Base-by-base conservation (phyloP, 768 basidiomycete genomes). In the Termitomyces sp. region DNA sequence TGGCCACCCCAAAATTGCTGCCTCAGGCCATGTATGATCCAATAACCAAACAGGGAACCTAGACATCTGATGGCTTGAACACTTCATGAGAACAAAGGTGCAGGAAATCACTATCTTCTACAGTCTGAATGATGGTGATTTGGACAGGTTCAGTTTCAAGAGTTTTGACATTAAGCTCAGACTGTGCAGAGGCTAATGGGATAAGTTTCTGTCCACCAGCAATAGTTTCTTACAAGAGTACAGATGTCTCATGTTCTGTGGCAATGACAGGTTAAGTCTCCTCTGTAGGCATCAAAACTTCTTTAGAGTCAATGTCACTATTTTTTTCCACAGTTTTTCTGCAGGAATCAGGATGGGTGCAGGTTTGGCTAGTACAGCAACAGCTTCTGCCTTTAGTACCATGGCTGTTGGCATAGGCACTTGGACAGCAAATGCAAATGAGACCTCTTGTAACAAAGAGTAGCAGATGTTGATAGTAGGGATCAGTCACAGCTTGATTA, bases 401-500 rank as follows among this genome's bases (percentile, higher is more conserved):
- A 17, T 11, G 7, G 11, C n/a, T 7, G 17, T 55, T 55, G 38
- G 14, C 12, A 8, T 17, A 29, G 25, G 2, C 31, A 15, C n/a
- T 25, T 46, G 43, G 31, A 20, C 34, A 25, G 36, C 50, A 11
- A 32, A 10, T 15, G 20, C 17, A 20, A 20, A 20, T 20, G 20
- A 20, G 9, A 38, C 10, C 56, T 36, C n/a, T 37, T 57, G 12
- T 29, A 14, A 99, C 85, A 69, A 92, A 96, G 2, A 90, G 95
- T 10, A 99, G 80, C 37, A 98, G 81, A 56, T 88, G 83, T 66
- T 92, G 89, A 70, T 97, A 94, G 73, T 98, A 97, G 3, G 86
- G 67, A 72, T 98, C 94, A 2, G 86, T 86, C 17, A 94, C 88
- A 38, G 94, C 92, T 36, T 89, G 89, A 72, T 98, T 98, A 77